phyloP scores from a whole-genome alignment of 2,329 filamentous ascomycete species.

The Apiospora koreana region DNA sequence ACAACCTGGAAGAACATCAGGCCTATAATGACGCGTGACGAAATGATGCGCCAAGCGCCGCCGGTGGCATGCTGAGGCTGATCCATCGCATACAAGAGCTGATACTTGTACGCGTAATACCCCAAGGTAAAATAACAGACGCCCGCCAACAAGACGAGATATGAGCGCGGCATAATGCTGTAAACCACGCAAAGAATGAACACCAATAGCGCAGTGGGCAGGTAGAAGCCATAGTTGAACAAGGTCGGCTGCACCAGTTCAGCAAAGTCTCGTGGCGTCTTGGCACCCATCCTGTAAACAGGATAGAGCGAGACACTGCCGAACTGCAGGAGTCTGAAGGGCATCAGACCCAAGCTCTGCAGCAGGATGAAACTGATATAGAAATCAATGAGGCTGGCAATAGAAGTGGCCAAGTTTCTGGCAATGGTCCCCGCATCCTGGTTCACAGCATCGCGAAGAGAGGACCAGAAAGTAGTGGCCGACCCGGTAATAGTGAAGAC shows the following conservation, averaged over 20 bases:
- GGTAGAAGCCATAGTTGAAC: conserved; percentile 95
- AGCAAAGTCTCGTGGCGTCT: conserved; percentile 86
- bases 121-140: conserved; percentile 81
- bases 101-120: conserved; percentile 94
- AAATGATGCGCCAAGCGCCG: conserved; percentile 94
- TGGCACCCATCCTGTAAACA: conserved; percentile 73
- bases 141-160: conserved; percentile 79
- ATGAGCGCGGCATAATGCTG: conserved; percentile 79
- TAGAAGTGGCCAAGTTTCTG: conserved; percentile 70
- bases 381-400: conserved; percentile 76
- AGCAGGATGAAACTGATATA: conserved; percentile 94
- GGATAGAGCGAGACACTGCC: conserved; percentile 84
- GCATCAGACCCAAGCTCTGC: conserved; percentile 90
- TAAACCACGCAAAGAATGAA: conserved; percentile 97
- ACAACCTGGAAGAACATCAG: conserved; percentile 87
- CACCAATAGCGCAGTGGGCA: conserved; percentile 88
- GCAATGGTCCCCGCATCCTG: conserved; percentile 80
- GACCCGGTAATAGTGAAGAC: conserved; percentile 89
- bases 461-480: conserved; percentile 71
- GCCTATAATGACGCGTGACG: conserved; percentile 84
- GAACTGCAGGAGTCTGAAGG: conserved; percentile 87
- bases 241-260: conserved; percentile 79
- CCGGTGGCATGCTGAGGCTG: conserved; percentile 94
- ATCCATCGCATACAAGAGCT: conserved; percentile 97
- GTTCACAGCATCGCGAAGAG: conserved; percentile 68